Evolutionary conservation across 2,329 filamentous ascomycete genomes (phyloP), one percentile per base, ranked within the genome.

Genomic region (Coniochaeta sp.): DNA sequence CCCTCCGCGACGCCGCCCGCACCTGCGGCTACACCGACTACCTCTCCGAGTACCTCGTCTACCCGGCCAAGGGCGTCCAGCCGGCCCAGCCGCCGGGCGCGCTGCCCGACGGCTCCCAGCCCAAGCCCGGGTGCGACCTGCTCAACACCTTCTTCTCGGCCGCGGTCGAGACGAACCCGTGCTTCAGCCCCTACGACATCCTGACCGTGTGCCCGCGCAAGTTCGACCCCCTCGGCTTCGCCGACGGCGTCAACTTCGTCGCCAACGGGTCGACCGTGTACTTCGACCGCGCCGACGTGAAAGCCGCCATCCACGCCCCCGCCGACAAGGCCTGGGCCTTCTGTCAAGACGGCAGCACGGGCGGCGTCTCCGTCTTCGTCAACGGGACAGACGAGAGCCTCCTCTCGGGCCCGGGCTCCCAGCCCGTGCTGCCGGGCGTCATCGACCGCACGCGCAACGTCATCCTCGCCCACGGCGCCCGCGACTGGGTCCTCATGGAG

Each of bases 181-280:
- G 90, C 75, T 95, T 88, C 73, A 85, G 90, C 69, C 76, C 89
- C 6, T 93, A 93, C 72, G 83, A 89, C 58, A 81, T 93, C 19
- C 82, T 82, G 1, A 85, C 84, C n/a, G n/a, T 34, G 4, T 38
- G 31, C 31, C 7, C 88, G 85, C 11, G 93, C 89, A 68, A 89
- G 90, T 0, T 64, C 79, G 86, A 91, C 59, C 82, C 88, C 0
- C 77, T 92, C 3, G 84, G 84, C 14, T 87, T 88, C 72, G 85
- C 88, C 0, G 85, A 86, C 24, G 79, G 81, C 3, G 77, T 85
- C 59, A 70, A 72, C 22, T 93, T 91, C 70, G 67, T 82, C 0
- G 87, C 89, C 0, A 76, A 73, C 0, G 88, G 86, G 1, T 78
- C 84, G 0, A 70, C 72, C 0, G 76, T 91, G 57, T 88, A 90